phyloP scores from a whole-genome alignment of 257 asterid genomes.

The Henckelia pumila region DNA sequence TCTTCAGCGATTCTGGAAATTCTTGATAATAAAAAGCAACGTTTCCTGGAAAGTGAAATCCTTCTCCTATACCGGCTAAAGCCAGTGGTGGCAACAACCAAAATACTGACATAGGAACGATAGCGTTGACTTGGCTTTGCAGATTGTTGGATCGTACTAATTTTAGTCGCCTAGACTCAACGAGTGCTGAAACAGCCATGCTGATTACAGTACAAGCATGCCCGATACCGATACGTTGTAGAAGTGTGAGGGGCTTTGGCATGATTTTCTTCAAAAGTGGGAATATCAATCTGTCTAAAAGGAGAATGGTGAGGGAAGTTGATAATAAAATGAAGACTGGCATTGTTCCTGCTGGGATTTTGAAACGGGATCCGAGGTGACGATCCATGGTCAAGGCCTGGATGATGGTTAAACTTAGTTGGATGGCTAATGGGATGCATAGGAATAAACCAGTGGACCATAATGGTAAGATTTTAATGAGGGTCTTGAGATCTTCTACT shows the following conservation, averaged over 20 bases:
- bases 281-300: conserved; percentile 45
- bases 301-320: conserved; percentile 42
- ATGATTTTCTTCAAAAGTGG: conserved; percentile 47
- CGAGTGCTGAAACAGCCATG: conserved; percentile 53
- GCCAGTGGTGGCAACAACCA: conserved; percentile 49
- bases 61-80: conserved; percentile 51
- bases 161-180: conserved; percentile 49
- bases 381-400: conserved; percentile 79
- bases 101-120: conserved; percentile 45
- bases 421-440: conserved; percentile 62
- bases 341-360: conserved; percentile 66
- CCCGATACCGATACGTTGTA: conserved; percentile 58
- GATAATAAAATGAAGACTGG: conserved; percentile 48
- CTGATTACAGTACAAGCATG: conserved; percentile 44
- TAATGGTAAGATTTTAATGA: conserved; percentile 54
- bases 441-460: conserved; percentile 69
- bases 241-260: conserved; percentile 43
- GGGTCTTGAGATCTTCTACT: conserved; percentile 62
- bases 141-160: conserved; percentile 17
- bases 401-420: conserved; percentile 45
- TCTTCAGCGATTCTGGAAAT: conserved; percentile 49
- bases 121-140: conserved; percentile 1
- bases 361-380: conserved; percentile 38
- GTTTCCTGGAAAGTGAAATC: conserved; percentile 58
- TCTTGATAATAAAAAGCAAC: conserved; percentile 57